Evolutionary conservation across 1,139 yeast genomes (phyloP), one percentile per base, ranked within the genome.

Genomic region (Nakaseomyces bracarensis): DNA sequence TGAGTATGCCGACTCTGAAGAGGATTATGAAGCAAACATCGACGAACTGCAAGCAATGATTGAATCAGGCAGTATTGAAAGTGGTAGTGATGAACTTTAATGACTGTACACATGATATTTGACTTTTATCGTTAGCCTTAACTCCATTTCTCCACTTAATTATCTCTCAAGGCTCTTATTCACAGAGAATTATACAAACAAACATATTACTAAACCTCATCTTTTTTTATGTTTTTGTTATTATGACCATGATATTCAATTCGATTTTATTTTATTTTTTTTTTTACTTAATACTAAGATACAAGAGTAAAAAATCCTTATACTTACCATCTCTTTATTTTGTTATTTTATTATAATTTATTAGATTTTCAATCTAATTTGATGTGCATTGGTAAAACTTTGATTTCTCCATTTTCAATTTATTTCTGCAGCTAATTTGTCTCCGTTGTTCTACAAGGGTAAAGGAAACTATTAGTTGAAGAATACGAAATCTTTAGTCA

Each of bases 1-100:
- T 22, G 53, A 48, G 11, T 48, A 49, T 3, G 46, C 40, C 9
- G 43, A 41, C 13, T 33, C 41, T 25, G 49, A 46, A 20, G 31
- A 34, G 25, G 44, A 43, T 27, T 26, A 33, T 28, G 46, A 38
- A 38, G 37, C 40, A 21, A 36, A 33, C 26, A 26, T 41, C 28
- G 44, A 43, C 16, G 46, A 43, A 30, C 28, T 31, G 7, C 23
- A 41, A n/a, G 39, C 27, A 28, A 36, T 33, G 36, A 33, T 33
- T n/a, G 36, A 33, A 13, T 20, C 26, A 16, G 34, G 22, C 11
- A 19, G 22, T 18, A 30, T 30, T 15, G 34, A 30, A 8, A 30
- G 22, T 19, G 22, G 22, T 22, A 22, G 25, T 11, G 22, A 30
- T 22, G 21, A 30, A 30, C 34, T 3, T 30, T 27, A 18, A 27